Evolutionary conservation across 139 green algal genomes (phyloP), one percentile per base, ranked within the genome.

Genomic region (Asterochloris sp.): DNA sequence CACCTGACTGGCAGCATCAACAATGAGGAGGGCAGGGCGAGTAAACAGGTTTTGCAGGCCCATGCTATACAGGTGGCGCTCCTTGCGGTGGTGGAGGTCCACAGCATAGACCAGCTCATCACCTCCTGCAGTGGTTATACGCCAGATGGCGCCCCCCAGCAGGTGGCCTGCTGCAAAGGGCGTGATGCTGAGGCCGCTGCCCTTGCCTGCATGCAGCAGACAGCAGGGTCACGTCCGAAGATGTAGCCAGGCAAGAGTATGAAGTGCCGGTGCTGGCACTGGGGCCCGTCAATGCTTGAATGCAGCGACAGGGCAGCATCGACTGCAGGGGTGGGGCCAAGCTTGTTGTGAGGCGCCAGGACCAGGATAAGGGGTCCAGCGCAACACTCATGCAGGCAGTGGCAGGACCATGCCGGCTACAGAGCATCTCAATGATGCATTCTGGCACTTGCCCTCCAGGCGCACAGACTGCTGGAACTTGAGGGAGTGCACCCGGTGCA

Each of bases 51-150:
- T 61, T 8, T 91, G 82, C 71, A 98, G 86, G 60, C 76, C 67
- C 6, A 88, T 87, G 4, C 86, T 88, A 28, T 91, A 94, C 28
- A 98, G 83, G 74, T 95, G 93, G 23, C 82, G 77, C 78, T 92
- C 86, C 82, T 89, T 94, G 14, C 85, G 83, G 87, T 99, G 93
- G 87, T 98, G 97, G 85, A 90, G 96, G 82, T 96, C 93, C 9
- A 95, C 87, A 0, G 94, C 96, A 79, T 98, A 98, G 63, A 99
- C 86, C 17, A 98, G 82, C 29, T 98, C 92, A 78, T 98, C 91
- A 0, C 87, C 91, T 0, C 77, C 85, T 21, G 85, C 82, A 54
- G 83, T 89, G 64, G 76, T 86, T 38, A 98, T 92, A 73, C 87
- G 90, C 96, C 96, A 99, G 27, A 98, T 84, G 0, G 90, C 83